Evolutionary conservation across 345 rosid genomes (phyloP).

Genomic region (Gossypium thurberi): DNA sequence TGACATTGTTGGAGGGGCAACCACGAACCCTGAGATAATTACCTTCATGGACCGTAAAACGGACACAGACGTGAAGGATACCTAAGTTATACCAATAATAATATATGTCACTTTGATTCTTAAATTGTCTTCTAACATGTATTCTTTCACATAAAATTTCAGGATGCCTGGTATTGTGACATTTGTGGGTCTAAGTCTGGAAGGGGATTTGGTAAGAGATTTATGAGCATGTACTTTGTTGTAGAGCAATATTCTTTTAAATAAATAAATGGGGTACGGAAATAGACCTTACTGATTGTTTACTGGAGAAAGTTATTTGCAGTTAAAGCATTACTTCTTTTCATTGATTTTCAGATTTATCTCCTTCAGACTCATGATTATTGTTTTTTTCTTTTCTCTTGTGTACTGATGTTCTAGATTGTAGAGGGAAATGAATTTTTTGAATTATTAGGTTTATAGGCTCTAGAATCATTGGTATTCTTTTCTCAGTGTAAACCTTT

Average conservation of each 20-base stretch:
- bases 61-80: no score
- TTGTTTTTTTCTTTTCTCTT: neutral
- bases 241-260: neutral
- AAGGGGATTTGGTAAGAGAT: conserved; percentile 91
- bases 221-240: conserved; percentile 6
- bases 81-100: neutral
- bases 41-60: no score
- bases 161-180: conserved; percentile 99
- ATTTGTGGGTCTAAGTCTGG: conserved; percentile 88
- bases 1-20: neutral
- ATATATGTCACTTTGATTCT: neutral
- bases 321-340: neutral
- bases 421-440: neutral
- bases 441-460: neutral
- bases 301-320: neutral
- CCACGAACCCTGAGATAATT: no score
- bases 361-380: neutral
- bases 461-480: neutral
- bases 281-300: neutral
- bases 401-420: neutral
- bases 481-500: neutral
- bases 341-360: neutral
- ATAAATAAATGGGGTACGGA: neutral
- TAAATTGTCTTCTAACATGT: neutral
- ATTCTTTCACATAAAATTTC: conserved; percentile 11